Conservation (phyloP, 1,139 yeast species). For the Pichia sp. region DNA sequence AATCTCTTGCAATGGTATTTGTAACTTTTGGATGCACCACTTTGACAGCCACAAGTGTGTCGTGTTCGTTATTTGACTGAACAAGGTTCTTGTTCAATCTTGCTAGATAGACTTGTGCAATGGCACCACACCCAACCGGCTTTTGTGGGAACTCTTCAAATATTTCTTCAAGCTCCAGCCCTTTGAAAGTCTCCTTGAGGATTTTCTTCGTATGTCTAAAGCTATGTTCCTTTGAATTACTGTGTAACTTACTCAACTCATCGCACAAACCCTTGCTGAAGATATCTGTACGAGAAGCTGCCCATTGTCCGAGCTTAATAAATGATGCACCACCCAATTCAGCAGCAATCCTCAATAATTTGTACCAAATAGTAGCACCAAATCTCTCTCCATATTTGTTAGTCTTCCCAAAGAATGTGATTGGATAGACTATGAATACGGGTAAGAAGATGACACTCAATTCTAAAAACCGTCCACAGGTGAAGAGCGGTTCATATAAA, state of each 20-base stretch:
- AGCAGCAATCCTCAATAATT: constrained; percentile 56
- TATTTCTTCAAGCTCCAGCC: constrained; percentile 52
- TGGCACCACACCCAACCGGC: constrained; percentile 95
- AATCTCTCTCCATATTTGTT: constrained; percentile 36
- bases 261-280: constrained; percentile 76
- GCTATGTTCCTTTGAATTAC: constrained; percentile 74
- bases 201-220: constrained; percentile 51
- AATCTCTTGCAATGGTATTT: constrained; percentile 65
- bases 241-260: constrained; percentile 71
- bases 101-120: constrained; percentile 90
- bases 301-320: constrained; percentile 98
- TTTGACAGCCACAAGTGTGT: constrained; percentile 75
- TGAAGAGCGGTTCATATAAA: constrained; percentile 60
- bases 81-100: constrained; percentile 46
- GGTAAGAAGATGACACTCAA: constrained; percentile 65
- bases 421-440: constrained; percentile 55
- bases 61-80: constrained; percentile 29
- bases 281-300: constrained; percentile 95
- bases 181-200: constrained; percentile 55
- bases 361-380: constrained; percentile 72
- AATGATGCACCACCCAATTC: constrained; percentile 93
- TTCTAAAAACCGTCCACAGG: constrained; percentile 62
- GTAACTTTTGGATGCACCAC: constrained; percentile 87
- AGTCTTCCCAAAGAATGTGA: constrained; percentile 51
- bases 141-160: constrained; percentile 70